These are phyloP conservation scores for Ogataea siamensis DNA, from an alignment of 805 yeast species.

Conservation along the genomic window DNA sequence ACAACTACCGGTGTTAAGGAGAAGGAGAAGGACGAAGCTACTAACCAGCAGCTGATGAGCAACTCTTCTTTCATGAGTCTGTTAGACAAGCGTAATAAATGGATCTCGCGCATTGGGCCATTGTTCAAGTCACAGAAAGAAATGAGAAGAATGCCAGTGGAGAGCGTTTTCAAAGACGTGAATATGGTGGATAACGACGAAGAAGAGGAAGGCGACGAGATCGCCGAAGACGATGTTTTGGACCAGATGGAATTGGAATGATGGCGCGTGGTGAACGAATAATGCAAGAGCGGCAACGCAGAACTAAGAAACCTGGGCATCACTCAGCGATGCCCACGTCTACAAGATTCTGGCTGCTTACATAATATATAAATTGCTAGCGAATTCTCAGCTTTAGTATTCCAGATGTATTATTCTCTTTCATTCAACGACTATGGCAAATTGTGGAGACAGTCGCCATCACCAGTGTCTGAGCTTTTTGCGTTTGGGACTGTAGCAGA, in stretches of 20 bases:
- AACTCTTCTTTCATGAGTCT: slow-evolving; percentile 75
- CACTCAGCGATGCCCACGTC: too few species aligned
- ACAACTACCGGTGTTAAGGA: slow-evolving; percentile 22
- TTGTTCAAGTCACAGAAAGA: slow-evolving; percentile 64
- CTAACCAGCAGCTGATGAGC: slow-evolving; percentile 60
- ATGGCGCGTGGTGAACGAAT: not conserved
- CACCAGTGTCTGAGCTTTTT: slow-evolving; percentile 21
- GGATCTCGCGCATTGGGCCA: slow-evolving; percentile 90
- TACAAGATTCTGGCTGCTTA: too few species aligned
- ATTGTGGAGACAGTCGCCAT: slow-evolving; percentile 14
- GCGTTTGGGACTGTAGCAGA: slow-evolving; percentile 29
- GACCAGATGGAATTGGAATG: slow-evolving; percentile 14
- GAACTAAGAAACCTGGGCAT: too few species aligned
- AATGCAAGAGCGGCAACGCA: not conserved
- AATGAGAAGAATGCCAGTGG: slow-evolving; percentile 75
- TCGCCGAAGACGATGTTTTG: slow-evolving; percentile 26
- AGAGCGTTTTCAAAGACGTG: slow-evolving; percentile 48
- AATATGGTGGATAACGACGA: slow-evolving; percentile 31
- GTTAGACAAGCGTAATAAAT: slow-evolving; percentile 79
- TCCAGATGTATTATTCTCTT: too few species aligned
- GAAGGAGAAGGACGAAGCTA: slow-evolving; percentile 29
- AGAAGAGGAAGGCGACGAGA: slow-evolving; percentile 29
- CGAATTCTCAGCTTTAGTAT: too few species aligned
- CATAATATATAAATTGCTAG: not conserved
- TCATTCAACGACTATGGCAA: slow-evolving; percentile 21